Evolutionary conservation across 2,329 filamentous ascomycete genomes (phyloP), one percentile per base, ranked within the genome.

Genomic region (Sphaerulina vaccinii): DNA sequence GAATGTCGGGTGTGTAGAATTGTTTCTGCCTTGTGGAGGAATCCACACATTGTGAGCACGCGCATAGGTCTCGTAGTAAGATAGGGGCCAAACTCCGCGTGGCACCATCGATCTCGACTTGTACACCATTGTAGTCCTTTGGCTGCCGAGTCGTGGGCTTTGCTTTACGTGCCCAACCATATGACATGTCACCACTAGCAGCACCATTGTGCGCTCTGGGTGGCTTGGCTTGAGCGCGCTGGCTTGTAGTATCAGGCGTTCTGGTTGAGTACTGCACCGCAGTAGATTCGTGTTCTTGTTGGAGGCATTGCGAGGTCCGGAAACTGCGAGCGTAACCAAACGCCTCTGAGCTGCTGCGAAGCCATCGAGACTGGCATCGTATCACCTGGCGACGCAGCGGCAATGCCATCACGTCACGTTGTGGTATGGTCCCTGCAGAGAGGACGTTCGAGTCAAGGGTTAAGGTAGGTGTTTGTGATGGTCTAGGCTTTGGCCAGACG

Each of bases 1-100:
- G 81, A 36, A 90, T 84, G 45, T 89, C 83, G 16, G 75, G 74
- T 1, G 83, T 84, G 49, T 79, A 78, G 68, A 88, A 88, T 32
- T 74, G 73, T 69, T 85, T 86, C 65, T 86, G 83, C 36, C 75
- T 77, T 13, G 81, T 83, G 36, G 79, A 77, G 3, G 77, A 72
- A 63, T 85, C 78, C 24, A 83, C 73, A 62, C 83, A 86, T 38
- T 56, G 62, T n/a, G 71, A 58, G 64, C 83, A 86, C 16, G 70
- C 64, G 69, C 83, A 86, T 51, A 77, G 70, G 65, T 86, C 83
- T 32, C 83, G 78, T 16, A 85, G 67, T 13, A 62, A 55, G 11
- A 71, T 44, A 15, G 64, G 56, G 10, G 65, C 63, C 16, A 68
- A 52, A 10, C 27, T 6, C 23, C 51, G 35, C 11, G 37, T 27